A percentile compares a stretch with the other conserved stretches of the same genome.
These are phyloP conservation scores for Flammula alnicola DNA, from an alignment of 1,284 basidiomycete species.

Conservation along the genomic window DNA sequence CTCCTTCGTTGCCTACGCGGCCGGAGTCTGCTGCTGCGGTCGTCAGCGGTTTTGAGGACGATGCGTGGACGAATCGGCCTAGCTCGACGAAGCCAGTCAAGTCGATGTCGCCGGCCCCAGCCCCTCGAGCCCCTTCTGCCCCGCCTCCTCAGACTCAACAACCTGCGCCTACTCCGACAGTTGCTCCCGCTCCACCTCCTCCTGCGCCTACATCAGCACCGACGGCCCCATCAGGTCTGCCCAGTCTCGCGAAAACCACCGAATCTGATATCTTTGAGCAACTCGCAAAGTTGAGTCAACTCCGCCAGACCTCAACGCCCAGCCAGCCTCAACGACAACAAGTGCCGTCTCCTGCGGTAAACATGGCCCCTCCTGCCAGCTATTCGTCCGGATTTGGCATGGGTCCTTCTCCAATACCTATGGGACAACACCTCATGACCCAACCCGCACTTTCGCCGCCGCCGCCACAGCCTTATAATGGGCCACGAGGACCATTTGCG, in stretches of 20 bases:
- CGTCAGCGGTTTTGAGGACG: conserved; percentile 89
- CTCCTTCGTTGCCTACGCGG: conserved; percentile 48
- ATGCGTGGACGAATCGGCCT: conserved; percentile 94
- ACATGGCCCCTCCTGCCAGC: conserved; percentile 49
- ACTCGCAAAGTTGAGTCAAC: conserved; percentile 64
- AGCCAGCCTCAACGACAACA: conserved; percentile 40
- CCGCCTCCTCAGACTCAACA: conserved; percentile 41
- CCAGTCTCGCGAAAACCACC: conserved; percentile 62
- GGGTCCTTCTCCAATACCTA: conserved; percentile 68
- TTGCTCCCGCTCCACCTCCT: conserved; percentile 32
- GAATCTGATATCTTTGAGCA: conserved; percentile 79
- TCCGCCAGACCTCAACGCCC: conserved; percentile 52
- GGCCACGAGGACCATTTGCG: conserved; percentile 85
- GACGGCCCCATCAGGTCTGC: conserved; percentile 26
- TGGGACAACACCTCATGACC: conserved; percentile 64
- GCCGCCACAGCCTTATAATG: conserved; percentile 47
- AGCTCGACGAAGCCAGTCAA: conserved; percentile 78
- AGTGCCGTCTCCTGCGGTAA: conserved; percentile 31
- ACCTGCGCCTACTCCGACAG: conserved; percentile 32
- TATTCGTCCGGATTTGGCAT: conserved; percentile 75
- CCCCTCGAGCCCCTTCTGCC: conserved; percentile 49
- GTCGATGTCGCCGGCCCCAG: conserved; percentile 48
- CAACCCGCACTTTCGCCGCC: conserved; percentile 30
- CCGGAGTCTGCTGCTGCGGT: conserved; percentile 53
- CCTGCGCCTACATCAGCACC: conserved; percentile 27